These are phyloP conservation scores for Trypethelium eluteriae DNA, from an alignment of 495 filamentous ascomycete genomes.

Conservation along the genomic window DNA sequence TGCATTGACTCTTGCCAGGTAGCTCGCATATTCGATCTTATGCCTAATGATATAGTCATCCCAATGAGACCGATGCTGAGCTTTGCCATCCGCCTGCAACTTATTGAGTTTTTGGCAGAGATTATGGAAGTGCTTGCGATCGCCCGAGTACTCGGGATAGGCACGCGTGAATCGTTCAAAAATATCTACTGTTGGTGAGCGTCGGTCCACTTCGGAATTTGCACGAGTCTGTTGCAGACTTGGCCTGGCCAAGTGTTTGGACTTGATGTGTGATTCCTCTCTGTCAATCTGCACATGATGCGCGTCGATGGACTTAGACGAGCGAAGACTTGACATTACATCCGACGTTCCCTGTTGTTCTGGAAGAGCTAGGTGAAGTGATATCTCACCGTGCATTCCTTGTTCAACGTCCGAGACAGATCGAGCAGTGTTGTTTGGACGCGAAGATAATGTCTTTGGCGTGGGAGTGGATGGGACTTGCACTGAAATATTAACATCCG, in stretches of 20 bases:
- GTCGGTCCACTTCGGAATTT: not conserved
- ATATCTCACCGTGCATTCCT: not conserved
- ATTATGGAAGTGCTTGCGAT: conserved; percentile 25
- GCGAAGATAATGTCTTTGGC: not conserved
- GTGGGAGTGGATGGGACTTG: not conserved
- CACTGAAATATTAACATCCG: not conserved
- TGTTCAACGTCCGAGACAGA: not conserved
- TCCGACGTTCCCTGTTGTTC: not conserved
- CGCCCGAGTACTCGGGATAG: conserved; percentile 29
- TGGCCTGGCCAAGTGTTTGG: not conserved
- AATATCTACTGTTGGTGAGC: not conserved
- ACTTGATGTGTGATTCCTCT: not conserved
- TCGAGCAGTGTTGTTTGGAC: not conserved
- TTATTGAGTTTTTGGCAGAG: conserved; percentile 23
- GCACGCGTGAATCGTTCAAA: conserved; percentile 24
- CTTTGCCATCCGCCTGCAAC: conserved; percentile 21
- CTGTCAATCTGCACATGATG: not conserved
- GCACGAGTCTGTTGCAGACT: not conserved
- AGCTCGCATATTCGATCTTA: conserved; percentile 24
- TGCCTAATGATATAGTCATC: conserved; percentile 32
- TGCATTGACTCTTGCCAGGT: conserved; percentile 17
- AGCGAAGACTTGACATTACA: not conserved
- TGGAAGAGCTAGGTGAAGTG: not conserved
- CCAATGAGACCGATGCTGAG: conserved; percentile 28
- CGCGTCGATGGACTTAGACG: not conserved